phyloP scores from a whole-genome alignment of 148 eudicot species.

The Rhododendron kiyosumense region DNA sequence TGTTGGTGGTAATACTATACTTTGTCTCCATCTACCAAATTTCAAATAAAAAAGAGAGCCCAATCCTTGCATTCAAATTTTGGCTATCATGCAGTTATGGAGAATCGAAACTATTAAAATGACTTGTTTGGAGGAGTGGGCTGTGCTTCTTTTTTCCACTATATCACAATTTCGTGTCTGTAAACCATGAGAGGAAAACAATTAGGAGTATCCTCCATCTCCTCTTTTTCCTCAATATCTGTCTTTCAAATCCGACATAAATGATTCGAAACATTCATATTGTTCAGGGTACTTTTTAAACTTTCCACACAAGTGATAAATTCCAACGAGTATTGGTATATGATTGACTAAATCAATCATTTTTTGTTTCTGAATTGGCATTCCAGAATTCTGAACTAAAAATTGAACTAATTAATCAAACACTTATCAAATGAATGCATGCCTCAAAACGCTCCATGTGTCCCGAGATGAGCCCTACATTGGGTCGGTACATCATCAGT shows the following conservation, averaged over 20 bases:
- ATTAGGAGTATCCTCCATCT: background rate
- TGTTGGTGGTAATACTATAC: background rate
- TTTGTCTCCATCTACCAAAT: background rate
- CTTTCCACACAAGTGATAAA: too few relatives aligned
- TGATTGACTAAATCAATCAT: too few relatives aligned
- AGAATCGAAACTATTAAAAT: background rate
- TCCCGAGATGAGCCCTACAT: too few relatives aligned
- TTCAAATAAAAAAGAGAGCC: background rate
- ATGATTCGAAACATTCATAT: too few relatives aligned
- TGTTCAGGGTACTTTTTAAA: too few relatives aligned
- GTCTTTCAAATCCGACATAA: background rate
- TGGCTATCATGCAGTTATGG: background rate
- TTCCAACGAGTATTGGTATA: background rate
- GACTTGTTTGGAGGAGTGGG: background rate
- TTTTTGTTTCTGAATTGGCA: too few relatives aligned
- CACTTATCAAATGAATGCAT: too few relatives aligned
- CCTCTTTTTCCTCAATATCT: background rate
- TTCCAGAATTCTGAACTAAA: too few relatives aligned
- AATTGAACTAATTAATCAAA: too few relatives aligned
- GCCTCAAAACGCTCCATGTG: too few relatives aligned
- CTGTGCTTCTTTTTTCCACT: background rate
- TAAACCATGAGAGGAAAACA: background rate
- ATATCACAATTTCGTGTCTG: background rate
- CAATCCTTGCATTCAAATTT: background rate
- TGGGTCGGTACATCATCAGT: too few relatives aligned